These are phyloP conservation scores for Globisporangium nodosum DNA, from an alignment of 352 stramenopile genomes.

Conservation along the genomic window DNA sequence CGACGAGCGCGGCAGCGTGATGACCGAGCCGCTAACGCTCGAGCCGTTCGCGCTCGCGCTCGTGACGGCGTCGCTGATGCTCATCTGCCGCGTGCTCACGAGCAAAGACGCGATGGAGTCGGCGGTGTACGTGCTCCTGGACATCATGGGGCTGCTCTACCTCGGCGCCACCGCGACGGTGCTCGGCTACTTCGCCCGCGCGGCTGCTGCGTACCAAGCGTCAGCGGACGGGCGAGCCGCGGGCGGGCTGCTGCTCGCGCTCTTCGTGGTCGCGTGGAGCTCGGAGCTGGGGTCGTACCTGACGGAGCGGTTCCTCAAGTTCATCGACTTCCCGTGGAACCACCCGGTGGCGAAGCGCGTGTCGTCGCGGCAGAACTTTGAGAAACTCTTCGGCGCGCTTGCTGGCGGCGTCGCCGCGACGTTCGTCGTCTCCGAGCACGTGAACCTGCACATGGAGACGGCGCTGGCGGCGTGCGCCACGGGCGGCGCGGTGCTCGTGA, in stretches of 20 bases:
- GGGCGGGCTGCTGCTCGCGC: slow-evolving; percentile 26
- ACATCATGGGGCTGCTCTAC: slow-evolving; percentile 47
- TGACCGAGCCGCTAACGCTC: slow-evolving; percentile 22
- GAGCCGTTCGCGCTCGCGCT: slow-evolving; percentile 55
- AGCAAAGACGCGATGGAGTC: slow-evolving; percentile 67
- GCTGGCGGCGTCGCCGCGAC: slow-evolving; percentile 28
- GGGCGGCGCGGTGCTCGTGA: slow-evolving; percentile 27
- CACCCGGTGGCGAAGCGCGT: slow-evolving; percentile 42
- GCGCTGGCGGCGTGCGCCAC: slow-evolving; percentile 25
- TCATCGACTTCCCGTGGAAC: slow-evolving; percentile 44
- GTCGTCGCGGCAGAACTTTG: slow-evolving; percentile 51
- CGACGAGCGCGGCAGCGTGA: slow-evolving; percentile 2
- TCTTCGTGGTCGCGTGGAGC: slow-evolving; percentile 54
- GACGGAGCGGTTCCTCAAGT: slow-evolving; percentile 39
- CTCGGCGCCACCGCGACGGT: slow-evolving; percentile 35
- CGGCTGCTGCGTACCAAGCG: slow-evolving; percentile 9
- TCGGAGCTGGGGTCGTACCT: slow-evolving; percentile 48
- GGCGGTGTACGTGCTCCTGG: slow-evolving; percentile 44
- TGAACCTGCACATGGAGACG: slow-evolving; percentile 33
- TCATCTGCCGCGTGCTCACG: slow-evolving; percentile 40
- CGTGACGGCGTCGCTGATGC: slow-evolving; percentile 28
- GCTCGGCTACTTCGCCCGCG: slow-evolving; percentile 40
- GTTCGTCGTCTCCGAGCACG: slow-evolving; percentile 22
- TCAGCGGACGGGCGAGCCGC: background rate
- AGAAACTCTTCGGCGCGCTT: slow-evolving; percentile 48